A percentile compares a stretch with the other conserved stretches of the same genome.
These are phyloP conservation scores for Populus ilicifolia DNA, from an alignment of 345 rosid species.

Conservation along the genomic window DNA sequence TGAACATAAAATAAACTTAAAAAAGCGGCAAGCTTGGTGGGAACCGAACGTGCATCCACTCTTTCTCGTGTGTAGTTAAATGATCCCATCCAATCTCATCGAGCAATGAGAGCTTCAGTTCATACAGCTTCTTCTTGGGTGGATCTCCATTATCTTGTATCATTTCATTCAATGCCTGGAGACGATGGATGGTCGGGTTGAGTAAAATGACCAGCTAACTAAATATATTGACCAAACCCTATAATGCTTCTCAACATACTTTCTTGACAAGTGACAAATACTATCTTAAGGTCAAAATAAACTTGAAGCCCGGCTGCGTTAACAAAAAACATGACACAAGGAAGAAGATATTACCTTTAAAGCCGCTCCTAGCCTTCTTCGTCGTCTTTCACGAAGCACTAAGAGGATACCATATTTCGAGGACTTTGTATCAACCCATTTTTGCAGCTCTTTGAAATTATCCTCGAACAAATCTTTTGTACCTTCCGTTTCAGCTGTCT, in stretches of 20 bases:
- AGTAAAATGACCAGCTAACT: background rate
- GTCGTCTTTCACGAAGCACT: constrained; percentile 69
- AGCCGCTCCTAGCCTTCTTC: constrained; percentile 73
- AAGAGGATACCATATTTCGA: constrained; percentile 65
- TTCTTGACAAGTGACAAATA: background rate
- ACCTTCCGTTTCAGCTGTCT: constrained; percentile 41
- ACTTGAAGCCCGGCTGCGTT: background rate
- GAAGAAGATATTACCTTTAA: constrained; percentile 53
- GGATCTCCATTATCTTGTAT: constrained; percentile 69
- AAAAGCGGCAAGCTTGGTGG: constrained; percentile 74
- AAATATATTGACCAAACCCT: background rate
- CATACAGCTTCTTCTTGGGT: constrained; percentile 76
- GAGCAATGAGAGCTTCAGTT: constrained; percentile 67
- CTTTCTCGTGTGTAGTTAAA: constrained; percentile 56
- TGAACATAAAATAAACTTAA: constrained; percentile 17
- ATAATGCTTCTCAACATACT: background rate
- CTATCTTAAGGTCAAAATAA: background rate
- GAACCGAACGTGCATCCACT: constrained; percentile 91
- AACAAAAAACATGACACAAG: background rate
- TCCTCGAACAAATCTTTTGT: constrained; percentile 60
- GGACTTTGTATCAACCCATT: constrained; percentile 89
- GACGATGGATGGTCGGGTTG: background rate
- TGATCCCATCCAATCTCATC: constrained; percentile 85
- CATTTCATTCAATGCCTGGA: constrained; percentile 66
- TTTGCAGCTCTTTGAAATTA: constrained; percentile 63